phyloP scores from a whole-genome alignment of 805 yeast genomes.

The Cyberlindnera lachancei region DNA sequence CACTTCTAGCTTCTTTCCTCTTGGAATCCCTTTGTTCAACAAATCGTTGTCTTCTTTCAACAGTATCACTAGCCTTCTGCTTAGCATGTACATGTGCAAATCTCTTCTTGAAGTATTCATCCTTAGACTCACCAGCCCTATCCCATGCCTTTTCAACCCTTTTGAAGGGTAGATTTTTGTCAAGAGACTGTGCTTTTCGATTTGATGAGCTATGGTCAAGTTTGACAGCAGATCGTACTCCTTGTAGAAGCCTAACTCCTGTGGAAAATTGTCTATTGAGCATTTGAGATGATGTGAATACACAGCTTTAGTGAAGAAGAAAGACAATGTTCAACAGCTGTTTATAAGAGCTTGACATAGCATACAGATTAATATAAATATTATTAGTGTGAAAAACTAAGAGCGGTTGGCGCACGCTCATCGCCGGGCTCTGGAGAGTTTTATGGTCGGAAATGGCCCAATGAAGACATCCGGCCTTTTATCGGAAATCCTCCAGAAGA shows the following conservation, averaged over 20 bases:
- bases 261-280: conserved; percentile 3
- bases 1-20: conserved; percentile 3
- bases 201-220: conserved; percentile 1
- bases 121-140: conserved; percentile 50
- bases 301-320: no score
- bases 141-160: conserved; percentile 58
- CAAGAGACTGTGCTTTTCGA: conserved; percentile 23
- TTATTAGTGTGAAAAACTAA: no score
- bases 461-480: no score
- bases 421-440: no score
- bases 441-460: no score
- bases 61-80: conserved; percentile 15
- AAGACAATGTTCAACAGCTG: no score
- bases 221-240: conserved; percentile 13
- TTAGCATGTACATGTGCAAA: conserved; percentile 62
- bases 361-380: no score
- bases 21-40: conserved; percentile 13
- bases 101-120: conserved; percentile 50
- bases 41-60: conserved; percentile 14
- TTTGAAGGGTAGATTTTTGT: conserved; percentile 35
- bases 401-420: no score
- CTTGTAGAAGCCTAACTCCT: not conserved
- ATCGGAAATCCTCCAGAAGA: no score
- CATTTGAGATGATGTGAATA: no score
- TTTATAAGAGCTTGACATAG: no score